These are phyloP conservation scores for Sambucus nigra DNA, from an alignment of 129 eudicot genomes.

Conservation along the genomic window DNA sequence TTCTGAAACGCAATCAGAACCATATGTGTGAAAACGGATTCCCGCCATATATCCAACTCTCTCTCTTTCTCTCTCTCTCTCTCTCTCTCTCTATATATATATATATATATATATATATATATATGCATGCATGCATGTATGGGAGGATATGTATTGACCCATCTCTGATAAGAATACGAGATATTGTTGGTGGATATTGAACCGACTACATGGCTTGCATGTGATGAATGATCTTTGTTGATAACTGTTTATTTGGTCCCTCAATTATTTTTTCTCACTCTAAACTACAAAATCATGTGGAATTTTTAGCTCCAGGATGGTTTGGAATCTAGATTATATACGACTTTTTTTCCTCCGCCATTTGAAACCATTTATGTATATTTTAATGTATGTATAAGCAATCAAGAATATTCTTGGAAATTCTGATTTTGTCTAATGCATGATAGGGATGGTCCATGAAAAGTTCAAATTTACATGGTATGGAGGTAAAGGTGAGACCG, in stretches of 20 bases:
- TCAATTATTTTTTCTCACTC: not conserved
- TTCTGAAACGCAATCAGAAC: conserved; percentile 15
- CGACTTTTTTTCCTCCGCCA: not conserved
- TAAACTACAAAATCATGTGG: not conserved
- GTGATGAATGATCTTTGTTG: not conserved
- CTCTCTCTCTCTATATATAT: not conserved
- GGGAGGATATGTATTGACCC: conserved; percentile 1
- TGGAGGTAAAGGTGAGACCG: not conserved
- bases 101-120: not conserved
- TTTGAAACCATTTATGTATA: not conserved
- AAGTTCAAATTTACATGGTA: not conserved
- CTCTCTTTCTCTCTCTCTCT: conserved; percentile 14
- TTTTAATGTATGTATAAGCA: not conserved
- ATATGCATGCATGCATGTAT: too few relatives aligned
- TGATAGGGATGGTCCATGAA: not conserved
- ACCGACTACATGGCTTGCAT: not conserved
- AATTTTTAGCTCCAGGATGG: not conserved
- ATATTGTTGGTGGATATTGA: not conserved
- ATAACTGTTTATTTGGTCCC: not conserved
- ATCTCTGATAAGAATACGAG: not conserved
- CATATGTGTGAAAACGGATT: conserved; percentile 16
- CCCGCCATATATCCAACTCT: conserved; percentile 14
- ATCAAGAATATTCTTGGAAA: not conserved
- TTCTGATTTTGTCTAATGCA: not conserved
- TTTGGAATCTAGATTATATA: not conserved